These are phyloP conservation scores for Phytophthora hybrid DNA, from an alignment of 352 stramenopile genomes.

Conservation along the genomic window DNA sequence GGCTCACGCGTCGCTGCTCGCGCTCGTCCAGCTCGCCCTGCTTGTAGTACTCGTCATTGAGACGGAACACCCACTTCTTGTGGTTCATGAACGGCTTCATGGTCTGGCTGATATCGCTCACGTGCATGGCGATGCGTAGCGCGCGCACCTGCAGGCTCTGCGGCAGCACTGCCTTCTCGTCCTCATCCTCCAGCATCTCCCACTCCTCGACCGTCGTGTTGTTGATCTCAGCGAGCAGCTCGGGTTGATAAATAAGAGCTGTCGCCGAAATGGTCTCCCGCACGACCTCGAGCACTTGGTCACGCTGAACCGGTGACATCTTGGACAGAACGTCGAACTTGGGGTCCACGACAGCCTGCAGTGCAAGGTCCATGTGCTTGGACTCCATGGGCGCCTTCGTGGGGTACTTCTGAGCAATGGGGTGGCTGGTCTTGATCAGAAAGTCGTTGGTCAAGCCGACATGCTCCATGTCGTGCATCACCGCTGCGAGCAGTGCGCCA, in stretches of 20 bases:
- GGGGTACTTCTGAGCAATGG: slow-evolving; percentile 65
- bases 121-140: slow-evolving; percentile 78
- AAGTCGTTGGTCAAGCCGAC: slow-evolving; percentile 84
- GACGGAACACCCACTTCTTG: slow-evolving; percentile 76
- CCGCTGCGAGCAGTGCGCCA: slow-evolving; percentile 69
- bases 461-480: slow-evolving; percentile 88
- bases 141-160: slow-evolving; percentile 60
- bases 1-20: slow-evolving; percentile 48
- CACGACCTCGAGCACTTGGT: slow-evolving; percentile 66
- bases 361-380: slow-evolving; percentile 72
- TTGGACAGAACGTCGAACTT: slow-evolving; percentile 66
- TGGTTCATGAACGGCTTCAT: slow-evolving; percentile 86
- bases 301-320: slow-evolving; percentile 54
- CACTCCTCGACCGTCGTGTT: slow-evolving; percentile 51
- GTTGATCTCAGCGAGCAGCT: slow-evolving; percentile 67
- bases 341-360: slow-evolving; percentile 58
- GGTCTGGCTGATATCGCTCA: slow-evolving; percentile 86
- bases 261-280: slow-evolving; percentile 78
- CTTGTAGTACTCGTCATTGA: slow-evolving; percentile 76
- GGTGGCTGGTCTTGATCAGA: slow-evolving; percentile 77
- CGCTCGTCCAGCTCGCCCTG: slow-evolving; percentile 73
- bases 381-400: slow-evolving; percentile 77
- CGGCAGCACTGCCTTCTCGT: slow-evolving; percentile 41
- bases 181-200: slow-evolving; percentile 40
- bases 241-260: slow-evolving; percentile 82